phyloP scores from a whole-genome alignment of 164 flowering plant genomes.

The Chimonanthus praecox region DNA sequence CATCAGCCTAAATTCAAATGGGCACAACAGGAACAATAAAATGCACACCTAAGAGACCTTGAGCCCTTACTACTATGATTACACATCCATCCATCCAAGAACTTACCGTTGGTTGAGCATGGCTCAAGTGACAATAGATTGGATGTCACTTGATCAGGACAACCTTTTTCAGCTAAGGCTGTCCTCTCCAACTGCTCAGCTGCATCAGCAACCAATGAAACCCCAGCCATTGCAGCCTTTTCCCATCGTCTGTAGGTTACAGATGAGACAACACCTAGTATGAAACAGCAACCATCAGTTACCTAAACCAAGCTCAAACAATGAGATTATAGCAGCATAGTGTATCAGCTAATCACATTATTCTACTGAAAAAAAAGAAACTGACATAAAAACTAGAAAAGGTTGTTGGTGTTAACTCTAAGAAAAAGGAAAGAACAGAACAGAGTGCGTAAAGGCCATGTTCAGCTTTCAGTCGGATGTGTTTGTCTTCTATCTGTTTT shows the following conservation, averaged over 20 bases:
- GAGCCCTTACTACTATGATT: background rate
- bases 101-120: conserved; percentile 16
- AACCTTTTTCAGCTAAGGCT: conserved; percentile 30
- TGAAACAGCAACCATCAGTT: conserved; percentile 6
- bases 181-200: conserved; percentile 89
- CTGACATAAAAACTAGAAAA: too few species aligned
- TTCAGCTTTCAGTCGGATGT: too few species aligned
- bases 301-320: background rate
- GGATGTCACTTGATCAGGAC: conserved; percentile 23
- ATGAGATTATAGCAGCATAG: background rate
- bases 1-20: too few species aligned
- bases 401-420: background rate
- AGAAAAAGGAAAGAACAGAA: background rate
- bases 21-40: too few species aligned
- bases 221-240: conserved; percentile 97
- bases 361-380: too few species aligned
- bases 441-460: background rate
- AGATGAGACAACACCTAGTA: conserved; percentile 45
- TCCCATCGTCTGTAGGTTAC: conserved; percentile 88
- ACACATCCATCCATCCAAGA: background rate
- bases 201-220: conserved; percentile 97
- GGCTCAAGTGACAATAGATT: conserved; percentile 8
- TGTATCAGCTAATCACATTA: background rate
- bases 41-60: too few species aligned
- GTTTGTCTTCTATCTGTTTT: too few species aligned